Percentiles rank a stretch among this genome's conserved stretches.
Evolutionary conservation across 2,329 filamentous ascomycete genomes (phyloP).

Genomic region (Paradendryphiella salina): DNA sequence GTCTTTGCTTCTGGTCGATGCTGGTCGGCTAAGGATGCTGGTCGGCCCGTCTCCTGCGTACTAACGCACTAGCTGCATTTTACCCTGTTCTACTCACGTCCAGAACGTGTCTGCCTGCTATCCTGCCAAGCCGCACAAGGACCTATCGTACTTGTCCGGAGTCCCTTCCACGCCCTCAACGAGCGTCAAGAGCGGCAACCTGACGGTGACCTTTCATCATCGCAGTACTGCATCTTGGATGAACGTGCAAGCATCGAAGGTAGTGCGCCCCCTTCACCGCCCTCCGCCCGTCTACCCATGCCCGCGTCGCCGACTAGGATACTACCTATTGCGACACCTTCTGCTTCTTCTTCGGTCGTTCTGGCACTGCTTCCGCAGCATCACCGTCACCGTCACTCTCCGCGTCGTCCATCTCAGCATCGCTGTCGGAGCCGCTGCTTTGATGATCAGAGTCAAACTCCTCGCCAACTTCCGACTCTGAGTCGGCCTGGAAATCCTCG

Average conservation of each 20-base stretch:
- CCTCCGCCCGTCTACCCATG: constrained; percentile 17
- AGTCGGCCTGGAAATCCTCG: constrained; percentile 92
- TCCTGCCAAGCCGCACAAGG: constrained; percentile 20
- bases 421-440: constrained; percentile 73
- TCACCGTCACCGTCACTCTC: constrained; percentile 49
- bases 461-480: constrained; percentile 93
- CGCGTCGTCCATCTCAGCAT: constrained; percentile 66
- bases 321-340: constrained; percentile 52
- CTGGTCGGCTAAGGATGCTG: constrained; percentile 19
- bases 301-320: constrained; percentile 6
- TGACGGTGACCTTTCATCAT: constrained; percentile 28
- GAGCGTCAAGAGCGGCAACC: constrained; percentile 14
- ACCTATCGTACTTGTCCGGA: constrained; percentile 26
- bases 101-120: constrained; percentile 21
- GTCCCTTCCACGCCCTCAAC: constrained; percentile 17
- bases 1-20: constrained; percentile 25
- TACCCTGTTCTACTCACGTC: constrained; percentile 22
- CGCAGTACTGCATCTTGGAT: constrained; percentile 16
- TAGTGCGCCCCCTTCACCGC: constrained; percentile 29
- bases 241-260: constrained; percentile 29
- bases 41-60: constrained; percentile 31
- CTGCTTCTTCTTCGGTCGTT: constrained; percentile 67
- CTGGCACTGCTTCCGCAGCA: constrained; percentile 55
- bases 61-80: constrained; percentile 17
- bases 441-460: constrained; percentile 93